Percentiles rank a stretch among this genome's conserved stretches.
Evolutionary conservation across 176 grass and related monocot species (phyloP).

Genomic region (Oryza brachyantha): DNA sequence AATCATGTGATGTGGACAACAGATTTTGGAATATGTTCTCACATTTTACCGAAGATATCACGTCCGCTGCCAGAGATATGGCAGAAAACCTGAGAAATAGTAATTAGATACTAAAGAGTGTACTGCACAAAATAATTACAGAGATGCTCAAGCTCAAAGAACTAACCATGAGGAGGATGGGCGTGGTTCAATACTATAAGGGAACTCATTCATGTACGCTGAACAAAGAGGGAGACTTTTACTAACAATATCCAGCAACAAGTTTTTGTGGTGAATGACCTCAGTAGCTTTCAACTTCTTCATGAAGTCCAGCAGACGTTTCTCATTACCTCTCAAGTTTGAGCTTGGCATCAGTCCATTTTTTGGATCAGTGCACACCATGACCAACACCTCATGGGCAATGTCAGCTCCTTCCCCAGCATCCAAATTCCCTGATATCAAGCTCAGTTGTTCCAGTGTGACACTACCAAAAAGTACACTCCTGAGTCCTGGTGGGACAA

Average conservation of each 20-base stretch:
- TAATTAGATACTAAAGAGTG: slow-evolving; percentile 28
- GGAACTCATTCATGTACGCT: slow-evolving; percentile 80
- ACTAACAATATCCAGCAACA: slow-evolving; percentile 67
- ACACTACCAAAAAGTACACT: slow-evolving; percentile 92
- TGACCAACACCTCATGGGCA: slow-evolving; percentile 75
- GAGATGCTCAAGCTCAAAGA: slow-evolving; percentile 22
- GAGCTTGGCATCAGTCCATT: slow-evolving; percentile 84
- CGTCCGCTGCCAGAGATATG: slow-evolving; percentile 74
- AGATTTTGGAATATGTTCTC: slow-evolving; percentile 43
- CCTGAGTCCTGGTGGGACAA: slow-evolving; percentile 73
- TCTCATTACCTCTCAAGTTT: slow-evolving; percentile 81
- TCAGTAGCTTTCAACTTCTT: slow-evolving; percentile 85
- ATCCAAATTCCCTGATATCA: slow-evolving; percentile 69
- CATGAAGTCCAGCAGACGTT: slow-evolving; percentile 77
- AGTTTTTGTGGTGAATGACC: slow-evolving; percentile 55
- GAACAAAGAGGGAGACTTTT: slow-evolving; percentile 69
- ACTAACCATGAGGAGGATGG: slow-evolving; percentile 71
- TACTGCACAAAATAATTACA: slow-evolving; percentile 27
- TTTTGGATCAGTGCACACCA: slow-evolving; percentile 82
- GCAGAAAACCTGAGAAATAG: slow-evolving; percentile 64
- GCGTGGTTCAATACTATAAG: slow-evolving; percentile 70
- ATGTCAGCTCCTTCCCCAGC: slow-evolving; percentile 52
- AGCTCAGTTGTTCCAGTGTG: slow-evolving; percentile 79
- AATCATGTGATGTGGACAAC: slow-evolving; percentile 42
- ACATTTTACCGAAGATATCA: slow-evolving; percentile 63